Conservation (phyloP, 2,329 filamentous ascomycete genomes). For the Penicillium palitans region DNA sequence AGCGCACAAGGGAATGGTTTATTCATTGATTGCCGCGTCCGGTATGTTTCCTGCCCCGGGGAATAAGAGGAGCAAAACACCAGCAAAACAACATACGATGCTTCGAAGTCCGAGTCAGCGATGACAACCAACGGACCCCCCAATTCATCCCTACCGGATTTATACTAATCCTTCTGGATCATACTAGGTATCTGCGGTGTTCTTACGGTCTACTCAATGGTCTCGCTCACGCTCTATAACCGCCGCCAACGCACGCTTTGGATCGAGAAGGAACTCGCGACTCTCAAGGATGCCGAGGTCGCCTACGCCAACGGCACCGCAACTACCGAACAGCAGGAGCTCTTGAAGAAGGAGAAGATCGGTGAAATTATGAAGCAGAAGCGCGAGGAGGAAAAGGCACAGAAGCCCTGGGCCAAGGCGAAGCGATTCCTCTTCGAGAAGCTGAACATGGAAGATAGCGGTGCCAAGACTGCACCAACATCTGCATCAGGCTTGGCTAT, state of each 20-base stretch:
- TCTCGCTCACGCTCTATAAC: conserved; percentile 68
- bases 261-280: conserved; percentile 52
- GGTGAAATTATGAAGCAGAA: conserved; percentile 44
- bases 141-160: not conserved
- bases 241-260: conserved; percentile 63
- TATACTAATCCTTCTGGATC: conserved; percentile 4
- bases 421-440: conserved; percentile 43
- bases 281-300: conserved; percentile 44
- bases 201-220: conserved; percentile 63
- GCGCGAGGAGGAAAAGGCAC: conserved; percentile 41
- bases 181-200: conserved; percentile 58
- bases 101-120: not conserved
- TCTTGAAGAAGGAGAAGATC: conserved; percentile 48
- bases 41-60: conserved; percentile 44
- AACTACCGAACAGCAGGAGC: conserved; percentile 44
- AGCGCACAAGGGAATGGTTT: conserved; percentile 61
- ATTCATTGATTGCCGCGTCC: conserved; percentile 61
- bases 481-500: conserved; percentile 10
- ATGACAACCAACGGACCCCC: not conserved
- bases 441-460: conserved; percentile 38
- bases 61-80: not conserved
- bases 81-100: not conserved
- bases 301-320: conserved; percentile 45
- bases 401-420: conserved; percentile 40
- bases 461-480: conserved; percentile 10